phyloP scores from a whole-genome alignment of 2,329 filamentous ascomycete genomes.

The Aureobasidium pullulans region DNA sequence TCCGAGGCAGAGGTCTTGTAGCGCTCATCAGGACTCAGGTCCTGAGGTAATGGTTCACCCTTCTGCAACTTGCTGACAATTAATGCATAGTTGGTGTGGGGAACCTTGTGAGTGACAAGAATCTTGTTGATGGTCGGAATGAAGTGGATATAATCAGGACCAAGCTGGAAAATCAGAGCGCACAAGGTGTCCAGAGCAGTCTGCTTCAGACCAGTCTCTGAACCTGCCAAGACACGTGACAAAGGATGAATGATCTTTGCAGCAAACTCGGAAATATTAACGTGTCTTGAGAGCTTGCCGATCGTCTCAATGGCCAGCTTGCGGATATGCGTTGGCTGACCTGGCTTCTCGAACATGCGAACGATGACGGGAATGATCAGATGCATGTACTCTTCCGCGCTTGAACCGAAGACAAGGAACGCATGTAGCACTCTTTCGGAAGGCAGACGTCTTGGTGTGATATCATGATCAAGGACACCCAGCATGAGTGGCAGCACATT shows the following conservation, averaged over 20 bases:
- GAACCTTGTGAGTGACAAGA: constrained; percentile 69
- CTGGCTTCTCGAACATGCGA: constrained; percentile 82
- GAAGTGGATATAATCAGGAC: constrained; percentile 91
- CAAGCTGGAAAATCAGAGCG: constrained; percentile 89
- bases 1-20: constrained; percentile 60
- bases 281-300: constrained; percentile 86
- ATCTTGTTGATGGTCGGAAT: constrained; percentile 86
- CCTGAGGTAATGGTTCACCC: constrained; percentile 88
- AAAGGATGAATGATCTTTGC: constrained; percentile 94
- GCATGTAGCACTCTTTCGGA: constrained; percentile 90
- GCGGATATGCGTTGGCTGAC: constrained; percentile 69
- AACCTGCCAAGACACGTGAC: constrained; percentile 68
- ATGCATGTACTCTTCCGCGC: constrained; percentile 98
- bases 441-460: constrained; percentile 63
- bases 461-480: constrained; percentile 82
- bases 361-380: constrained; percentile 95
- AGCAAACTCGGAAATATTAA: constrained; percentile 95
- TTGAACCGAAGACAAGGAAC: constrained; percentile 91
- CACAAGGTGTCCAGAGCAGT: constrained; percentile 90
- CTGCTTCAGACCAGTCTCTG: constrained; percentile 65
- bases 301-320: constrained; percentile 92
- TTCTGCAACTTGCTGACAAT: constrained; percentile 90
- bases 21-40: constrained; percentile 77
- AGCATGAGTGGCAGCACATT: constrained; percentile 88
- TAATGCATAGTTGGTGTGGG: constrained; percentile 89